Evolutionary conservation across 345 rosid species (phyloP), one percentile per base, ranked within the genome.

Genomic region (Pugionium cornutum): DNA sequence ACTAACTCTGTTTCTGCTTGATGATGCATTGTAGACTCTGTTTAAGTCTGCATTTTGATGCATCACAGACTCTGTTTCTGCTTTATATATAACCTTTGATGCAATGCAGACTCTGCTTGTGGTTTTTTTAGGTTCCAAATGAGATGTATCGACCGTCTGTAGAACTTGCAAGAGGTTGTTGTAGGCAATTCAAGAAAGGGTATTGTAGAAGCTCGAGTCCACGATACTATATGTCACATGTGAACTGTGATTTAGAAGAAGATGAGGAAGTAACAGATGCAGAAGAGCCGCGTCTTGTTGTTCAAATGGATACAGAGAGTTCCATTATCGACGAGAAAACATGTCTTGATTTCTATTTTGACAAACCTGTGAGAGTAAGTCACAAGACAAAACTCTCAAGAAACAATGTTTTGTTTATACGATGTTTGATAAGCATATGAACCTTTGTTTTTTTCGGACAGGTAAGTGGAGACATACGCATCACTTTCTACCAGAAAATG

Each of bases 231-330:
- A 33, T 87, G 25, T 89, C 97, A 30, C 79, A 76, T 43, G 28
- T 81, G 7, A 86, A 76, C 40, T 73, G 51, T 29, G 82, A 74
- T 49, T 82, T 74, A 10, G 79, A 66, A 47, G 72, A 73, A 26
- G 73, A 56, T n/a, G 84, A 53, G 58, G 73, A 43, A 28, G 50
- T 48, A 36, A 58, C 58, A 45, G 71, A 77, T 10, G 40, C 72
- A 32, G 83, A 81, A 49, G 80, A 80, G 68, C 76, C 83, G 3
- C 94, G 60, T 35, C 77, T 87, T 11, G 82, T 89, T 32, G 79
- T 89, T 58, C 98, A 92, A 70, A 92, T 89, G 98, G 98, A 92
- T 80, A 92, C 98, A 1, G 96, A 92, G 70, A 85, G 82, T 64
- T 75, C 97, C 30, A 69, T 84, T n/a, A 77, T 87, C 61, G 88